Percentiles rank a stretch among this genome's conserved stretches.
Conservation (phyloP, 2,329 filamentous ascomycete species). For the Fonsecaea pugnacius region DNA sequence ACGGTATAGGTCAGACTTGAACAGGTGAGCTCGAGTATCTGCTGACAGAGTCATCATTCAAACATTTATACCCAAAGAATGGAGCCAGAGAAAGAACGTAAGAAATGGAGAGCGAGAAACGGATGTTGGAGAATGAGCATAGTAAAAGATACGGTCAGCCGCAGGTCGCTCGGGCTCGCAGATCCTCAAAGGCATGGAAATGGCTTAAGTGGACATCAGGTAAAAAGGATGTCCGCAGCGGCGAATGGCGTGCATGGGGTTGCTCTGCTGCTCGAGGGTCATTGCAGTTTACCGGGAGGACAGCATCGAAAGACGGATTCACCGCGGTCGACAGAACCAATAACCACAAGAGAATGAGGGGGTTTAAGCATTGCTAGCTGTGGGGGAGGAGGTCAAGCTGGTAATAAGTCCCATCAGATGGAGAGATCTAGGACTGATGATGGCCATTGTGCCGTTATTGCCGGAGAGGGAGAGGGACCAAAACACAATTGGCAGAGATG, state of each 20-base stretch:
- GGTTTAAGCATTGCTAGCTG: slow-evolving; percentile 18
- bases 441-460: slow-evolving; percentile 26
- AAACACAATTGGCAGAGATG: slow-evolving; percentile 4
- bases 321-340: slow-evolving; percentile 17
- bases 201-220: slow-evolving; percentile 8
- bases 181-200: background rate
- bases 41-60: slow-evolving; percentile 26
- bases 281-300: slow-evolving; percentile 13
- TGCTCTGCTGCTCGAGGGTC: background rate
- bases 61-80: background rate
- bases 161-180: slow-evolving; percentile 3
- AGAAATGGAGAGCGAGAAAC: slow-evolving; percentile 1
- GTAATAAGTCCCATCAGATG: slow-evolving; percentile 6
- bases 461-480: slow-evolving; percentile 16
- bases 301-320: slow-evolving; percentile 9
- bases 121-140: slow-evolving; percentile 4
- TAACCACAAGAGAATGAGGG: slow-evolving; percentile 15
- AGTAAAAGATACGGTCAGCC: slow-evolving; percentile 20
- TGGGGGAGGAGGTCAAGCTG: background rate
- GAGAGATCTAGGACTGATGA: slow-evolving; percentile 13
- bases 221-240: background rate
- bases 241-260: slow-evolving; percentile 1
- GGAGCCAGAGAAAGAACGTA: slow-evolving; percentile 7
- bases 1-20: background rate
- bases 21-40: slow-evolving; percentile 10